Conservation (phyloP, 176 grass and related monocot genomes). For the Zea mays region Zm-B73-REFERENCE-NAM-5.0 NC_050096.1:3043001-3043500, state of each 20-base stretch:
- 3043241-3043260: neutral
- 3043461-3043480: neutral
- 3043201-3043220: neutral
- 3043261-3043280: conserved; percentile 47
- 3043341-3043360: conserved; percentile 71
- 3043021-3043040: too few relatives aligned
- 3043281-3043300: conserved; percentile 52
- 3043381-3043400: neutral
- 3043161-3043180: conserved; percentile 4
- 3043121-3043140: conserved; percentile 1
- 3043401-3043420: too few relatives aligned
- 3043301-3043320: conserved; percentile 60
- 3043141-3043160: conserved; percentile 27
- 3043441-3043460: too few relatives aligned
- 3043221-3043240: too few relatives aligned
- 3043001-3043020: neutral
- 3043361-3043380: neutral
- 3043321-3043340: conserved; percentile 72
- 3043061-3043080: neutral
- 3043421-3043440: too few relatives aligned
- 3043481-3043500: conserved; percentile 68
- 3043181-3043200: conserved; percentile 55
- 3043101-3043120: neutral
- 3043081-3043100: neutral
- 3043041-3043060: neutral